A percentile compares a stretch with the other conserved stretches of the same genome.
Evolutionary conservation across 2,329 filamentous ascomycete species (phyloP).

Genomic region (Scedosporium boydii): DNA sequence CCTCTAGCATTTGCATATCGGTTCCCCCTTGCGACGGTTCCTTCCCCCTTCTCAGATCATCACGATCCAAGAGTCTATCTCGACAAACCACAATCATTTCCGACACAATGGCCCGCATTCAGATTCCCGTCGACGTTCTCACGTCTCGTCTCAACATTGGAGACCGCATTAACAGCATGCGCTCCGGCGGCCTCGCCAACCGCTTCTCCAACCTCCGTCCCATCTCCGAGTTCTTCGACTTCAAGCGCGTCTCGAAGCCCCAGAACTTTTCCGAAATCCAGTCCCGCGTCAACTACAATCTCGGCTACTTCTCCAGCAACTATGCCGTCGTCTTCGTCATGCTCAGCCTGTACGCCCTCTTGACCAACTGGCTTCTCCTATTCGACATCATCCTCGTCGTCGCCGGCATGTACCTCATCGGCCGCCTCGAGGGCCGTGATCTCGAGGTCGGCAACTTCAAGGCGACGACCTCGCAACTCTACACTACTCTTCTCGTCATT

Average conservation of each 20-base stretch:
- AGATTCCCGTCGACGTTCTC: conserved; percentile 84
- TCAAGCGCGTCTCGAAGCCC: conserved; percentile 93
- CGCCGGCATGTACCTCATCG: conserved; percentile 82
- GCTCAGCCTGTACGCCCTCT: conserved; percentile 88
- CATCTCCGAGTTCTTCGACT: conserved; percentile 85
- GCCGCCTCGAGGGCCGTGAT: conserved; percentile 80
- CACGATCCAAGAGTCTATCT: not conserved
- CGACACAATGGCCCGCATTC: conserved; percentile 69
- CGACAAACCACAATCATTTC: conserved; percentile 7
- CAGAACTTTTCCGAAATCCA: conserved; percentile 84
- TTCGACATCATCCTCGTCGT: conserved; percentile 88
- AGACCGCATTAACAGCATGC: conserved; percentile 77
- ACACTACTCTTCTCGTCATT: conserved; percentile 76
- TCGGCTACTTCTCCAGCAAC: conserved; percentile 96
- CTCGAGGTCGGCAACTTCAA: conserved; percentile 75
- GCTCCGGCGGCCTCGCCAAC: conserved; percentile 65
- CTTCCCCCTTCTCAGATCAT: not conserved
- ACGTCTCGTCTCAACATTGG: conserved; percentile 82
- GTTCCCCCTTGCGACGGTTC: not conserved
- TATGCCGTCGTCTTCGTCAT: conserved; percentile 91
- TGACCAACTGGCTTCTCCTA: conserved; percentile 77
- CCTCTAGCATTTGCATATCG: too few species aligned
- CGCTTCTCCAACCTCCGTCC: conserved; percentile 91
- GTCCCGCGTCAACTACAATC: conserved; percentile 91
- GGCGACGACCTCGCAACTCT: conserved; percentile 85